Evolutionary conservation across 495 filamentous ascomycete genomes (phyloP).

Genomic region (Hyphodiscus hymeniophilus): DNA sequence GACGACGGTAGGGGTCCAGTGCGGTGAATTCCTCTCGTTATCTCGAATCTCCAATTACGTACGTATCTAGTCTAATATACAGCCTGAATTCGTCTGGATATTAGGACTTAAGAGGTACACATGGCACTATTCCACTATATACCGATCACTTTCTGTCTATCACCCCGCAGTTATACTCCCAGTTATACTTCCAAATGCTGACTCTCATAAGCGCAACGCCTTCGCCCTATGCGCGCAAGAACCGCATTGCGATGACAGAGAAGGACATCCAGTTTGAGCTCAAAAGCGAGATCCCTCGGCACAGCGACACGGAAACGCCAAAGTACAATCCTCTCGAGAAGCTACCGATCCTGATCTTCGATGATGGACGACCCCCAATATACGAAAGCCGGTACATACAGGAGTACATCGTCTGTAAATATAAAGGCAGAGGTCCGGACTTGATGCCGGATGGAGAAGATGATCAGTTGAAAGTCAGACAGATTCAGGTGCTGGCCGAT

Average conservation of each 20-base stretch:
- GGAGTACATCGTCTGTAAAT: slow-evolving; percentile 8
- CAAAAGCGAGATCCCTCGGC: slow-evolving; percentile 5
- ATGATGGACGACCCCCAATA: slow-evolving; percentile 3
- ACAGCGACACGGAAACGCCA: slow-evolving; percentile 4
- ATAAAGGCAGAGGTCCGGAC: too few relatives aligned
- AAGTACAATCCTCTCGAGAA: slow-evolving; percentile 10
- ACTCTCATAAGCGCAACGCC: slow-evolving; percentile 8
- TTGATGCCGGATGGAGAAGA: slow-evolving; percentile 2
- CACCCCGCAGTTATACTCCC: too few relatives aligned
- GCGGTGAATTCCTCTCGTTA: too few relatives aligned
- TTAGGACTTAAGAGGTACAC: too few relatives aligned
- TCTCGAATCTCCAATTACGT: too few relatives aligned
- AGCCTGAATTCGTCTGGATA: too few relatives aligned
- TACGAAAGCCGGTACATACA: slow-evolving; percentile 11
- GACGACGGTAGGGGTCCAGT: too few relatives aligned
- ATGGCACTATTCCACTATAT: too few relatives aligned
- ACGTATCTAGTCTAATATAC: too few relatives aligned
- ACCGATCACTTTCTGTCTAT: too few relatives aligned
- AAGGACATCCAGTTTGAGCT: slow-evolving; percentile 5
- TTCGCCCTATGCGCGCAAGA: slow-evolving; percentile 7
- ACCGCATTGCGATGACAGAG: slow-evolving; percentile 6
- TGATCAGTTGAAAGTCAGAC: not conserved
- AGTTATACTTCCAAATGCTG: too few relatives aligned
- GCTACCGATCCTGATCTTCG: slow-evolving; percentile 7
- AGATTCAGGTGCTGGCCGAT: slow-evolving; percentile 9